Conservation (phyloP, 2,329 filamentous ascomycete genomes). For the Arachnopeziza araneosa region DNA sequence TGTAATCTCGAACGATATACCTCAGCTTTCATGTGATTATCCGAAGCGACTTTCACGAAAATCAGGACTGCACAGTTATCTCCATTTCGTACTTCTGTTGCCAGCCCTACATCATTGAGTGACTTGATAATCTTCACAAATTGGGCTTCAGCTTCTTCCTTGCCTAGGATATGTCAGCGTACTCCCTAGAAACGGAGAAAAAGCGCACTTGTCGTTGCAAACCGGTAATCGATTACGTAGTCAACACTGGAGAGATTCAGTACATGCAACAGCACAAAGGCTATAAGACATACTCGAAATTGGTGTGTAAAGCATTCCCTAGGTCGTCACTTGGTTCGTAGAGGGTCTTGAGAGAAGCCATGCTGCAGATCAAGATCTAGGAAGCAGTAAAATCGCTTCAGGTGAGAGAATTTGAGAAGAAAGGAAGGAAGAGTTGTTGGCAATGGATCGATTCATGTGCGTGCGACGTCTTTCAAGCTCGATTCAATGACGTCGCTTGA, state of each 20-base stretch:
- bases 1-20: constrained; percentile 83
- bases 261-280: not conserved
- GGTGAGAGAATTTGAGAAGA: constrained; percentile 2
- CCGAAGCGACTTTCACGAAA: constrained; percentile 75
- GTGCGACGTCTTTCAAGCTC: not conserved
- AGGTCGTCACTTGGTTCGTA: constrained; percentile 18
- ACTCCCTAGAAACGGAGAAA: constrained; percentile 10
- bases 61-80: constrained; percentile 70
- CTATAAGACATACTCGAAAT: constrained; percentile 37
- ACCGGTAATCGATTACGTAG: constrained; percentile 79
- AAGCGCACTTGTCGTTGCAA: constrained; percentile 57
- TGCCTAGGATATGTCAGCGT: constrained; percentile 43
- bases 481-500: constrained; percentile 13
- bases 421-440: not conserved
- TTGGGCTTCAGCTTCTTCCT: constrained; percentile 61
- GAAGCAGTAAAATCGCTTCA: not conserved
- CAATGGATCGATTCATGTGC: not conserved
- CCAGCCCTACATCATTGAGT: constrained; percentile 73
- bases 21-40: constrained; percentile 68
- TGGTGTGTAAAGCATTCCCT: constrained; percentile 27
- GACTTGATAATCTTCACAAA: constrained; percentile 74
- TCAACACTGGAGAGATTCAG: constrained; percentile 55
- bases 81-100: constrained; percentile 80
- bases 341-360: constrained; percentile 25
- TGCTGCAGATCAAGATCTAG: constrained; percentile 11